These are phyloP conservation scores for Populus pruinosa DNA, from an alignment of 345 rosid species.

Conservation along the genomic window DNA sequence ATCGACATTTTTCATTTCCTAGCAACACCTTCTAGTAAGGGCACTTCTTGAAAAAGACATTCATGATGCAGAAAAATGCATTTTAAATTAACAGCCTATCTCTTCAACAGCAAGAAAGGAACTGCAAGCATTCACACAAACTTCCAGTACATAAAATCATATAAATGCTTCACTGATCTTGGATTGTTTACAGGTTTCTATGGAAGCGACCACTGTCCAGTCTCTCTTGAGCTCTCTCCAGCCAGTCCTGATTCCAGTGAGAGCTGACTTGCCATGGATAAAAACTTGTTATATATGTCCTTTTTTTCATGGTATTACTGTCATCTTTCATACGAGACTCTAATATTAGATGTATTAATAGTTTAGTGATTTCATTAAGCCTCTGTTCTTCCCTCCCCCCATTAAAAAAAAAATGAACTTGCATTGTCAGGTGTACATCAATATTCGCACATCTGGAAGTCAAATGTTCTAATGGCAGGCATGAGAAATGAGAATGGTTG, in stretches of 20 bases:
- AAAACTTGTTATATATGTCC: neutral
- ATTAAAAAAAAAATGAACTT: neutral
- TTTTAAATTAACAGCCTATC: neutral
- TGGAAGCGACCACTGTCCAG: slow-evolving; percentile 95
- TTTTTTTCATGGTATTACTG: neutral
- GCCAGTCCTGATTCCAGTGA: slow-evolving; percentile 25
- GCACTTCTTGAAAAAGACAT: neutral
- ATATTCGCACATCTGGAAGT: neutral
- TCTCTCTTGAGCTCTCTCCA: slow-evolving; percentile 66
- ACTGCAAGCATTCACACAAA: neutral
- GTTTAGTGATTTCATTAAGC: neutral
- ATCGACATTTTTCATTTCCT: neutral
- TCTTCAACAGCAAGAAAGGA: neutral
- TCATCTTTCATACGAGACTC: neutral
- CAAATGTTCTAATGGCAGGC: neutral
- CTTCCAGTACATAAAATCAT: neutral
- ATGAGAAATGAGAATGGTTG: neutral
- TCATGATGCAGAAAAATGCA: neutral
- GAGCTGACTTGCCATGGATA: slow-evolving; percentile 14
- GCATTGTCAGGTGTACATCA: neutral
- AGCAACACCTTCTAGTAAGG: neutral
- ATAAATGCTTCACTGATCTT: neutral
- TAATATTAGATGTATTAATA: neutral
- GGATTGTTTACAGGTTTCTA: slow-evolving; percentile 55
- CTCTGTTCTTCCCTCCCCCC: neutral